phyloP scores from a whole-genome alignment of 495 filamentous ascomycete species.

The Gamarada debralockiae region DNA sequence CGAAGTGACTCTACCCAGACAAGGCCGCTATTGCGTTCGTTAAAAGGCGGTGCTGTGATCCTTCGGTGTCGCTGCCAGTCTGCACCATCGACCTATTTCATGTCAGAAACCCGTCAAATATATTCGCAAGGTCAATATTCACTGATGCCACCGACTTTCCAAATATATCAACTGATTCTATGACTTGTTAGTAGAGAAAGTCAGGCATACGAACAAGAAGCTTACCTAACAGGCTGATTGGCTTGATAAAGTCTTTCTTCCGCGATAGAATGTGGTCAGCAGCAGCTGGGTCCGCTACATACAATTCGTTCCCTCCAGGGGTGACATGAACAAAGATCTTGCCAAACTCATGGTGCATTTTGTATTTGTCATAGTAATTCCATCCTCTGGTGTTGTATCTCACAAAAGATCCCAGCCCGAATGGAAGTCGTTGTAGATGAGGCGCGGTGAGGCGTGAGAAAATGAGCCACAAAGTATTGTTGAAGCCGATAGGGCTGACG shows the following conservation, averaged over 20 bases:
- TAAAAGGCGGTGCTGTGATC: slow-evolving; percentile 36
- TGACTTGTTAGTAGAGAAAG: background rate
- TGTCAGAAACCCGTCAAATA: slow-evolving; percentile 1
- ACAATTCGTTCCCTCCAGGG: background rate
- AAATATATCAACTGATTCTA: slow-evolving; percentile 32
- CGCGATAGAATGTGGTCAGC: slow-evolving; percentile 6
- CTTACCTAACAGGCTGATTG: slow-evolving; percentile 25
- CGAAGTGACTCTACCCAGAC: slow-evolving; percentile 39
- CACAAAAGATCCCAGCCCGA: background rate
- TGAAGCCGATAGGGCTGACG: too few species aligned
- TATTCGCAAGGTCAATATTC: background rate
- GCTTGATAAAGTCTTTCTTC: slow-evolving; percentile 17
- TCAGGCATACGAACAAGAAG: slow-evolving; percentile 24
- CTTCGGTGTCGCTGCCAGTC: slow-evolving; percentile 41
- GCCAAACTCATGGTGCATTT: background rate
- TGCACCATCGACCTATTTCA: slow-evolving; percentile 26
- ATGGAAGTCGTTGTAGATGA: too few species aligned
- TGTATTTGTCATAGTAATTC: background rate
- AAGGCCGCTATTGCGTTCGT: slow-evolving; percentile 36
- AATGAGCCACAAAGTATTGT: too few species aligned
- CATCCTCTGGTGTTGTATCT: background rate
- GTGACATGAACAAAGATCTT: slow-evolving; percentile 12
- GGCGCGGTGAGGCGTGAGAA: too few species aligned
- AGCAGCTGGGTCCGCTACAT: slow-evolving; percentile 7
- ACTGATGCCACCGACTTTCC: slow-evolving; percentile 17